Evolutionary conservation across 768 basidiomycete species (phyloP), one percentile per base, ranked within the genome.

Genomic region (Leccinum longicurvipes): DNA sequence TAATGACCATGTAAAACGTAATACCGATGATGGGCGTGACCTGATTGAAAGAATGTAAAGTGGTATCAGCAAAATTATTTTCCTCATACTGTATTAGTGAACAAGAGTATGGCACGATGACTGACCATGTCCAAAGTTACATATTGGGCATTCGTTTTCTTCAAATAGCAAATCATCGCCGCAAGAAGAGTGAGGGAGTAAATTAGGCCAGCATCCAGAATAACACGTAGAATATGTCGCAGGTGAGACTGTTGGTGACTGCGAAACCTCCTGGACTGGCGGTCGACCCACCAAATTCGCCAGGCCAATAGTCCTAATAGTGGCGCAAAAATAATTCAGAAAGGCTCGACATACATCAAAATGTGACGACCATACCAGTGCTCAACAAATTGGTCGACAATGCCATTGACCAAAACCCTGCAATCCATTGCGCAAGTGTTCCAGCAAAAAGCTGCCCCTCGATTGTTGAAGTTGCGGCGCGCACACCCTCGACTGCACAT

Each of bases 1-100:
- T 67, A 25, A 76, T 75, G 47, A 77, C 71, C 74, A 77, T 72
- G 63, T 74, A 74, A 63, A 76, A 77, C 7, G 72, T 70, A 60
- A 77, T 77, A 8, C 70, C 72, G 54, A 76, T 76, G 51, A 76
- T 72, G 25, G 73, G 76, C 11, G 67, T 69, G 45, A 72, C 59
- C 74, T 75, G 23, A 23, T 39, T 17, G 2, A 39, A 36, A 17
- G 17, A n/a, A 15, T 36, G 14, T 5, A 7, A 44, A 24, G 19
- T 10, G 12, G 19, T 7, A 12, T 55, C 47, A 60, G 53, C 27
- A 24, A 4, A 25, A 47, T 14, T 2, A 44, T 51, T 21, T n/a
- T 45, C 14, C 27, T 48, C 12, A 34, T 19, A 6, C n/a, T 41
- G 39, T 41, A 6, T 41, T 9, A 6, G n/a, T 9, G 12, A 44